Conservation (phyloP, 1,284 basidiomycete genomes). For the Irpex rosettiformis region DNA sequence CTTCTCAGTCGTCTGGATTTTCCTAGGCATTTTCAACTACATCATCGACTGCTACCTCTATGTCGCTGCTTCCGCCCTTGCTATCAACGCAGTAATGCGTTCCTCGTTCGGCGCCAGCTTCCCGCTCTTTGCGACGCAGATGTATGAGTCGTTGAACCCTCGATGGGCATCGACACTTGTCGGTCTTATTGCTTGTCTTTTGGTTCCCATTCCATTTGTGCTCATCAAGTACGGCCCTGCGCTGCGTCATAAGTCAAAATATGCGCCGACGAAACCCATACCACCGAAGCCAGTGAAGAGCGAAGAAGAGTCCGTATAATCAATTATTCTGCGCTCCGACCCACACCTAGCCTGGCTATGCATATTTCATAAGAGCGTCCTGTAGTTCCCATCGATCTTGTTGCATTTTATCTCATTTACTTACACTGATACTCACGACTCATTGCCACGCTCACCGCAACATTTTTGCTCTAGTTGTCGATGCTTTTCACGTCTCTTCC, state of each 20-base stretch:
- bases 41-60: constrained; percentile 37
- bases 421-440: background rate
- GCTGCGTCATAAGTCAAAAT: constrained; percentile 29
- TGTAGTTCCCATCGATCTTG: too few relatives aligned
- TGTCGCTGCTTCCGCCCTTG: constrained; percentile 37
- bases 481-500: too few relatives aligned
- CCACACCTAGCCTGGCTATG: background rate
- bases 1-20: constrained; percentile 28
- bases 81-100: constrained; percentile 34
- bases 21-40: constrained; percentile 35
- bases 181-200: constrained; percentile 26
- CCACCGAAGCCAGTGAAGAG: constrained; percentile 16
- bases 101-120: constrained; percentile 35
- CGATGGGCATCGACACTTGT: constrained; percentile 33
- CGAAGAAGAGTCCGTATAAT: constrained; percentile 15
- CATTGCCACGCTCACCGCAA: background rate
- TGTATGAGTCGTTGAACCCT: constrained; percentile 32
- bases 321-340: background rate
- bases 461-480: background rate
- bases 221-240: constrained; percentile 29
- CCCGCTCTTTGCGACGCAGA: constrained; percentile 35
- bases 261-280: constrained; percentile 22
- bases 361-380: background rate
- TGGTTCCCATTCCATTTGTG: constrained; percentile 35
- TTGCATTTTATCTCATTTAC: too few relatives aligned